These are phyloP conservation scores for Sarcodon sp. DNA, from an alignment of 768 basidiomycete genomes.

Conservation along the genomic window DNA sequence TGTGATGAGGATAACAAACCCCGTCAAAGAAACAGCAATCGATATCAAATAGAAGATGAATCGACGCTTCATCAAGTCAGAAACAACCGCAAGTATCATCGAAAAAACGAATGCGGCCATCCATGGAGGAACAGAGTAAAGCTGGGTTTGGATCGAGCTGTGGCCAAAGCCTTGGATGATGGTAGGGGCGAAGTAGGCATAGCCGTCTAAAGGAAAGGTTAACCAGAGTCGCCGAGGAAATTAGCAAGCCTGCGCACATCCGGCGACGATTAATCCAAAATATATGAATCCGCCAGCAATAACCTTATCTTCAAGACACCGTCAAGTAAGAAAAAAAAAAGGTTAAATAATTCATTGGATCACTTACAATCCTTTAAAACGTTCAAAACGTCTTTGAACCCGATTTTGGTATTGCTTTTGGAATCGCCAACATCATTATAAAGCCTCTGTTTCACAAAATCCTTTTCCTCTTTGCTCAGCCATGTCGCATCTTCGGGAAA, in stretches of 20 bases:
- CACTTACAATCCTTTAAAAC: neutral
- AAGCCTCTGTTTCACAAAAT: slow-evolving; percentile 14
- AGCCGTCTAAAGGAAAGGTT: neutral
- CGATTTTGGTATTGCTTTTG: neutral
- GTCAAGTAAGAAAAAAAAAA: too few relatives aligned
- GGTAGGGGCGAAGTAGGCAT: slow-evolving; percentile 6
- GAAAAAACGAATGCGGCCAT: slow-evolving; percentile 4
- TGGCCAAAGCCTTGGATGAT: slow-evolving; percentile 6
- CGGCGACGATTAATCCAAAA: neutral
- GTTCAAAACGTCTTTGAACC: neutral
- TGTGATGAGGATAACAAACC: slow-evolving; percentile 4
- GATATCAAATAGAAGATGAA: slow-evolving; percentile 11
- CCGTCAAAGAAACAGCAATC: slow-evolving; percentile 2
- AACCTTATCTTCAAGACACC: too few relatives aligned
- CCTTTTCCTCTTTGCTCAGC: slow-evolving; percentile 16
- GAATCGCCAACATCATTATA: neutral
- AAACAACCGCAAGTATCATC: slow-evolving; percentile 3
- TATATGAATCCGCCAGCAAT: neutral
- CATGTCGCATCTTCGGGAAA: slow-evolving; percentile 19
- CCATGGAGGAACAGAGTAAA: slow-evolving; percentile 6
- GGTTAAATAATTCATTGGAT: too few relatives aligned
- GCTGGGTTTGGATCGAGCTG: slow-evolving; percentile 5
- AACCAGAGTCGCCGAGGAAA: too few relatives aligned
- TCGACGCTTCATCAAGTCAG: slow-evolving; percentile 8
- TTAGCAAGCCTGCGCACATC: neutral